These are phyloP conservation scores for Trichoderma sp. DNA, from an alignment of 2,329 filamentous ascomycete species.

Conservation along the genomic window DNA sequence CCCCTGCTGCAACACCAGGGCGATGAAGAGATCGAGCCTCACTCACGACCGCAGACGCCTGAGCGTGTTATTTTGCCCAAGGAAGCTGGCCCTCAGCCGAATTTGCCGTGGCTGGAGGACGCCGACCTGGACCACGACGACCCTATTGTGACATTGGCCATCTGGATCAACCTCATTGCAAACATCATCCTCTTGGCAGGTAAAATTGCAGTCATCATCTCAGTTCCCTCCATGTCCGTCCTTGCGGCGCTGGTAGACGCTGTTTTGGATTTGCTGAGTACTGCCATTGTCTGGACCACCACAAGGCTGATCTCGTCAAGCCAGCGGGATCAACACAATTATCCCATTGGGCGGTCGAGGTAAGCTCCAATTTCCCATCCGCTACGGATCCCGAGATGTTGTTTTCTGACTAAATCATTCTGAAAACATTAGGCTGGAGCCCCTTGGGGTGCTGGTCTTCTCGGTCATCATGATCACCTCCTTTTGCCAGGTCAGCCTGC, in stretches of 20 bases:
- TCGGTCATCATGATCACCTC: constrained; percentile 85
- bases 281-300: constrained; percentile 78
- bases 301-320: constrained; percentile 68
- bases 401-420: not conserved
- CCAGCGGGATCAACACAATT: constrained; percentile 71
- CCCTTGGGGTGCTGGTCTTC: constrained; percentile 79
- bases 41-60: constrained; percentile 4
- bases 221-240: constrained; percentile 80
- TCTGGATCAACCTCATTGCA: constrained; percentile 81
- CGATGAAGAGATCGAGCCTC: constrained; percentile 41
- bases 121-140: constrained; percentile 71
- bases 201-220: constrained; percentile 75
- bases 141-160: constrained; percentile 79
- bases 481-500: constrained; percentile 74
- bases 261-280: constrained; percentile 77
- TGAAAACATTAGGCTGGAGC: constrained; percentile 62
- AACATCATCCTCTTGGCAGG: constrained; percentile 74
- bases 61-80: not conserved
- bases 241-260: constrained; percentile 79
- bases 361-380: constrained; percentile 34
- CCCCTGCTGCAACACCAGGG: constrained; percentile 60
- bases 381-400: not conserved
- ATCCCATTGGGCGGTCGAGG: constrained; percentile 73
- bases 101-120: constrained; percentile 73
- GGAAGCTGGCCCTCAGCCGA: constrained; percentile 47